These are phyloP conservation scores for Penicillium paneum DNA, from an alignment of 2,329 filamentous ascomycete species.

Conservation along the genomic window DNA sequence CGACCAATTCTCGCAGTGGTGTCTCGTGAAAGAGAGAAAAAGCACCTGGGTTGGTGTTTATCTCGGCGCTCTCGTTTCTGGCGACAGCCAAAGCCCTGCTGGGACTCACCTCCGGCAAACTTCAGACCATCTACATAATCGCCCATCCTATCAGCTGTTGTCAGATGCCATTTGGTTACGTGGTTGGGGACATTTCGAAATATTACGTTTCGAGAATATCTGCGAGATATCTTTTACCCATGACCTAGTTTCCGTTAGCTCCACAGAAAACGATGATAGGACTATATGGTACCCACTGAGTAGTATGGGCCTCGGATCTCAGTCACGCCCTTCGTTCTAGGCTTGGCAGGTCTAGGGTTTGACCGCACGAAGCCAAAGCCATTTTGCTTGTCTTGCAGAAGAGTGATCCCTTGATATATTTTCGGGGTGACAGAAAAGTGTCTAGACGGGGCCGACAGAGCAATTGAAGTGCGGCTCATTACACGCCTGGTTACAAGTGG, in stretches of 20 bases:
- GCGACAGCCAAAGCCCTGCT: not conserved
- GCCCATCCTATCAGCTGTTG: constrained; percentile 44
- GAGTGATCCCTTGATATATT: constrained; percentile 22
- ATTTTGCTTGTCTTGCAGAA: constrained; percentile 51
- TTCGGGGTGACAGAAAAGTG: constrained; percentile 20
- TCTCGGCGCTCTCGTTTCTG: not conserved
- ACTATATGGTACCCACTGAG: constrained; percentile 34
- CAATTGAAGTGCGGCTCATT: constrained; percentile 5
- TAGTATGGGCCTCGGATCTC: constrained; percentile 58
- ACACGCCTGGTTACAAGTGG: constrained; percentile 3
- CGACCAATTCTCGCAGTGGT: constrained; percentile 47
- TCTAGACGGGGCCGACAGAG: constrained; percentile 9
- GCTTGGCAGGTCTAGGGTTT: constrained; percentile 50
- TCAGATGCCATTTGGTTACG: not conserved
- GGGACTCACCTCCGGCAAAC: constrained; percentile 47
- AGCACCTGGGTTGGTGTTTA: constrained; percentile 34
- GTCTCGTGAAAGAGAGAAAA: constrained; percentile 52
- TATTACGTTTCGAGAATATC: constrained; percentile 54
- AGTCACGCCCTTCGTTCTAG: constrained; percentile 50
- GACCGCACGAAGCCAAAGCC: constrained; percentile 53
- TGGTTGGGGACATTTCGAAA: not conserved
- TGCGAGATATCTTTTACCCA: constrained; percentile 52
- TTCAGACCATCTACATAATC: constrained; percentile 56
- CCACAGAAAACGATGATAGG: not conserved
- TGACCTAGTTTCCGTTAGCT: constrained; percentile 33